Base-by-base conservation (phyloP, 345 rosid genomes). In the Gossypium sturtianum region DNA sequence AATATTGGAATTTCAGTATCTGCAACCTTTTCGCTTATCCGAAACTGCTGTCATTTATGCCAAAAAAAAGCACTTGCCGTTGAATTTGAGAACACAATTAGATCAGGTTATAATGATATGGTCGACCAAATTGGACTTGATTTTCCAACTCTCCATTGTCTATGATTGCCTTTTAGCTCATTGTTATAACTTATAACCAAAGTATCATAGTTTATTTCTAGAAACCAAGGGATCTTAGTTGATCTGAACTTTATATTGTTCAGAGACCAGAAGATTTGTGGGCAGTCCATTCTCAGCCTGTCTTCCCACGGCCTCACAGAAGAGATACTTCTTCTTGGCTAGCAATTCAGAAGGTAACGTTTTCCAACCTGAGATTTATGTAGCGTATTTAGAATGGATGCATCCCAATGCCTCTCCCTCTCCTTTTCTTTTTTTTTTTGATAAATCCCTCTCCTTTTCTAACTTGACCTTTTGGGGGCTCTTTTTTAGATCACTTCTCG, bases 251-350 rank as follows among this genome's bases (percentile, higher is more conserved):
- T 52, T 49, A 49, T 57, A 58, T 77, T 66, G 59, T 88, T 74
- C 83, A 95, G 98, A 89, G 86, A 74, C 98, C 98, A 2, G 98
- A 95, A 69, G 98, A 95, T 84, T 80, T 95, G 82, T 95, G 98
- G 97, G 93, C 92, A 78, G 71, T 87, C 81, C 89, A 95, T 82
- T 91, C 99, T 71, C 83, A 74, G 62, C 90, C 91, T 16, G 96
- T 89, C 68, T 84, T 83, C 74, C 94, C 99, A 58, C 85, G 86
- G 66, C 98, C 99, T 82, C 99, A 95, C 83, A 88, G 81, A 79
- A 90, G 74, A 83, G 76, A 88, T 54, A 87, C 80, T 84, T 70
- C 88, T 74, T 85, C 86, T 71, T 95, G 99, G 99, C 70, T 71
- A 74, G 99, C 97, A 70, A 91, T 95, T 71, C 91, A 86, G 74